Base-by-base conservation (phyloP, 2,329 filamentous ascomycete species). In the Decorospora gaudefroyi region DNA sequence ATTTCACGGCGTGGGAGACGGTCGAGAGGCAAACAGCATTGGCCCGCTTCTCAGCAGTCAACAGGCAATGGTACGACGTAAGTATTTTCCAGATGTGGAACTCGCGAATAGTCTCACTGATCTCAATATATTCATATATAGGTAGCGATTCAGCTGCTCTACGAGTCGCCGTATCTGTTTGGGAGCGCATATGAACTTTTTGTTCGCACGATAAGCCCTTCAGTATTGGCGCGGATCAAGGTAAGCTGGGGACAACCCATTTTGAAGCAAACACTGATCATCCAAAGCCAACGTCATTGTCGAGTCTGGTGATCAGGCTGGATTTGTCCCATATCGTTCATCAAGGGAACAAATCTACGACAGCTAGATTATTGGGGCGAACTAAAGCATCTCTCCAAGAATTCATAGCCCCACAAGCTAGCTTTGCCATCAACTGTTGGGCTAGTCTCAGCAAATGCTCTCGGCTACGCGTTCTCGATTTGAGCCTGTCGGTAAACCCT, bases 391-490 rank as follows among this genome's bases (percentile, higher is more conserved):
- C 70, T 2, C 60, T 85, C 12, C 71, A 78, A 49, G 62, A 68
- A n/a, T 84, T 84, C 58, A 62, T 77, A 32, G 80, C 82, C 1
- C 82, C 82, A 1, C 78, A 79, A 46, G 74, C 78, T 4, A 78
- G 76, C 3, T 84, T 85, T 55, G 77, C 76, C 2, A 65, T 78
- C 37, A 81, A 82, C 48, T 79, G 78, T 58, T 77, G 83, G 51
- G 74, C 80, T 2, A 73, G 78, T 2, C 61, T 85, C 13, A 74
- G 76, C 2, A 84, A 83, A 67, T 83, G 80, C 62, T 51, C 54
- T 4, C 69, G 73, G 0, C 69, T 85, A 4, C 66, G 66, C 7
- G 49, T 71, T 2, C 68, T 84, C 11, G 77, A 84, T 53, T 67
- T 85, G 5, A 75, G 72, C 4, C 71, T 80, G 3, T 46, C 10